Evolutionary conservation across 2,329 filamentous ascomycete genomes (phyloP).

Genomic region (Xylariaceae sp.): DNA sequence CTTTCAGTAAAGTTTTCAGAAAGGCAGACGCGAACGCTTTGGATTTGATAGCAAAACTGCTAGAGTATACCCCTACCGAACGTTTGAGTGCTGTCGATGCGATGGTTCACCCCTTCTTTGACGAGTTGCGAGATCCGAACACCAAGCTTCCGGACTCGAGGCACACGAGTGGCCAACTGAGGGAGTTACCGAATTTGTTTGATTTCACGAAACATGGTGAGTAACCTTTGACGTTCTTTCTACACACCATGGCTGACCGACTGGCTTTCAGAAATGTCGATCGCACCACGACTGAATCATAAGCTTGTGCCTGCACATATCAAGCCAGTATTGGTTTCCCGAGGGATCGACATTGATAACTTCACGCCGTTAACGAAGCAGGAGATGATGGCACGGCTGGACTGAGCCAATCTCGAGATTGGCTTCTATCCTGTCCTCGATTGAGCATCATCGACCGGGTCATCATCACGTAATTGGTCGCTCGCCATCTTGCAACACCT

Average conservation of each 20-base stretch:
- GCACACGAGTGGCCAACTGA: constrained; percentile 73
- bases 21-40: constrained; percentile 92
- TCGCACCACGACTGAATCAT: constrained; percentile 80
- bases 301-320: constrained; percentile 84
- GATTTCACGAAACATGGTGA: constrained; percentile 92
- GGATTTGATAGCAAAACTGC: constrained; percentile 85
- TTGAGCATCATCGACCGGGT: constrained; percentile 29
- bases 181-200: constrained; percentile 83
- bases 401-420: constrained; percentile 56
- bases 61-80: constrained; percentile 97
- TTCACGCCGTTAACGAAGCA: constrained; percentile 87
- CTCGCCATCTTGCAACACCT: constrained; percentile 26
- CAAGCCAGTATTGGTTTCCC: constrained; percentile 66
- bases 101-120: constrained; percentile 98
- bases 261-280: constrained; percentile 75
- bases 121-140: constrained; percentile 87
- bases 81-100: constrained; percentile 89
- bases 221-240: constrained; percentile 25
- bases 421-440: constrained; percentile 24
- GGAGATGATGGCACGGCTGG: constrained; percentile 96
- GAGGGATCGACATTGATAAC: constrained; percentile 88
- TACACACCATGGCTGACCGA: constrained; percentile 15
- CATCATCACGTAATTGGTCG: constrained; percentile 30
- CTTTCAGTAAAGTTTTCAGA: constrained; percentile 98
- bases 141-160: constrained; percentile 93